Base-by-base conservation (phyloP, 495 filamentous ascomycete species). In the Parathielavia appendiculata region DNA sequence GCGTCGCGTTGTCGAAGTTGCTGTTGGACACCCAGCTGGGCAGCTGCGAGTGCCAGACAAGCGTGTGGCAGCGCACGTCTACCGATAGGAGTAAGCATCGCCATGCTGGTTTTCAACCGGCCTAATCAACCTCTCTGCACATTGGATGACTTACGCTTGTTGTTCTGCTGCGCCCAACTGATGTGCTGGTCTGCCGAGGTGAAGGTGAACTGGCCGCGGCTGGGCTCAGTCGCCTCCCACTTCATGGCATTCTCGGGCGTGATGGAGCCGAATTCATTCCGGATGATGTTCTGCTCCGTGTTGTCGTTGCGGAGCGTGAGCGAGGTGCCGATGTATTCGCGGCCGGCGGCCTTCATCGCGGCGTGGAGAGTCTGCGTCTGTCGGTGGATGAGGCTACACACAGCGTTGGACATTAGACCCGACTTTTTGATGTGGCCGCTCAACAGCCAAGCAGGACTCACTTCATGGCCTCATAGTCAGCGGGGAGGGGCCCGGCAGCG, bases 41-140 rank as follows among this genome's bases (percentile, higher is more conserved):
- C 10, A 86, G 71, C 63, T 86, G 81, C 36, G 68, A 71, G 61
- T 85, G 74, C 83, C 83, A 86, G 20, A 84, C 79, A 17, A 85
- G 70, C 10, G 75, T 81, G 63, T 86, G 83, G 62, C 82, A 84
- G 39, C 82, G 68, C 36, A 85, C 67, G n/a, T 75, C n/a, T n/a
- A n/a, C n/a, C n/a, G n/a, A n/a, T n/a, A n/a, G n/a, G n/a, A n/a
- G n/a, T n/a, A n/a, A n/a, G n/a, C n/a, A n/a, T n/a, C n/a, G n/a
- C n/a, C n/a, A n/a, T n/a, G n/a, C n/a, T n/a, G n/a, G n/a, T n/a
- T n/a, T n/a, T n/a, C n/a, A n/a, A n/a, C n/a, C n/a, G n/a, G n/a
- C n/a, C n/a, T n/a, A n/a, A n/a, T n/a, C n/a, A n/a, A n/a, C n/a
- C n/a, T n/a, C n/a, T n/a, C n/a, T n/a, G n/a, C n/a, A n/a, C n/a